Base-by-base conservation (phyloP, 2,329 filamentous ascomycete species). In the Phyllosticta citriasiana region DNA sequence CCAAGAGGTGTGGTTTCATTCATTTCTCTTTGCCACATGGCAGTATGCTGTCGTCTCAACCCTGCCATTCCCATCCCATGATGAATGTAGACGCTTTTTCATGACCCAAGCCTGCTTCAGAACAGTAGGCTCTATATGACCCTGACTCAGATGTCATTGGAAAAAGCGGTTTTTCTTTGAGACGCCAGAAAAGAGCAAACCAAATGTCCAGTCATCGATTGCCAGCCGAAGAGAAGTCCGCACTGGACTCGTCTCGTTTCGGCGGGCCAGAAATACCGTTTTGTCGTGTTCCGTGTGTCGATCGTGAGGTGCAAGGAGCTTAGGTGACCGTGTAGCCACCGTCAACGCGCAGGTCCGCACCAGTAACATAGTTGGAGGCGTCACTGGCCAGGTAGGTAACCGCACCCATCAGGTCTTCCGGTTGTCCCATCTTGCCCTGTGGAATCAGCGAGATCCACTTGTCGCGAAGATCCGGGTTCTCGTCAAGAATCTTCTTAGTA, bases 361-460 rank as follows among this genome's bases (percentile, higher is more conserved):
- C 86, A 50, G 71, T 76, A 12, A 76, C 73, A 57, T 76, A 76
- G 61, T 66, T 63, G 64, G 72, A 74, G 2, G 91, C 90, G 69
- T 94, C 89, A 63, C 88, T 92, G 51, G 91, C 83, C 62, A 96
- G 78, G 79, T 93, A 96, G 16, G 89, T 88, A 27, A 96, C 91
- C 4, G 92, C 89, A 2, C 93, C 93, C 88, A 96, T 96, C 62
- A 97, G 81, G 69, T 97, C 93, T 72, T 92, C 86, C 0, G 93
- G 93, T 57, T 86, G 82, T 26, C 93, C 93, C 90, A 97, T 96
- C 78, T 93, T 93, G 62, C 91, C 93, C 71, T 90, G 86, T 0
- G 94, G 94, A 64, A 97, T 97, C 59, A 96, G 81, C 1, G 88
- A 92, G 14, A 86, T 95, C 93, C 93, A 97, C 75, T 94, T 87